Evolutionary conservation across 1,139 yeast genomes (phyloP).

Genomic region (Hemisphaericaspora xylanilytica): DNA sequence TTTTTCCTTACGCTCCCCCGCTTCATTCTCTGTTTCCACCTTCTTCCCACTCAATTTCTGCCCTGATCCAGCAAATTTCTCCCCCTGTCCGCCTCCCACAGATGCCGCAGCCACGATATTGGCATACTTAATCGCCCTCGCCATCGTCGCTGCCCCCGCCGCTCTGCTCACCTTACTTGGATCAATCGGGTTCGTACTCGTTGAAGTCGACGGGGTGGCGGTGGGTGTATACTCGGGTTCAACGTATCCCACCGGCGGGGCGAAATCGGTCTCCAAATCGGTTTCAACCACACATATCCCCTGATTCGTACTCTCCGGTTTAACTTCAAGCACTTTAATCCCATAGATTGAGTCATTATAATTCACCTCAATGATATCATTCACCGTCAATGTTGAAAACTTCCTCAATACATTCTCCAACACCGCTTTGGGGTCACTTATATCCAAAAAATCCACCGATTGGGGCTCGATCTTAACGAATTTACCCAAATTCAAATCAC

Average conservation of each 20-base stretch:
- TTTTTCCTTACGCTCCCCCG: too few species aligned
- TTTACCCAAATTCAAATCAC: slow-evolving; percentile 80
- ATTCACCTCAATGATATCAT: slow-evolving; percentile 80
- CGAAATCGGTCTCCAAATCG: slow-evolving; percentile 95
- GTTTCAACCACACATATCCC: slow-evolving; percentile 96
- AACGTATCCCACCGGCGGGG: slow-evolving; percentile 97
- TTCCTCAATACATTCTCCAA: slow-evolving; percentile 86
- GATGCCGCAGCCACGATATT: slow-evolving; percentile 48
- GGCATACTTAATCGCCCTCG: slow-evolving; percentile 68
- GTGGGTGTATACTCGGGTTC: slow-evolving; percentile 68
- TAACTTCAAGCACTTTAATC: slow-evolving; percentile 82
- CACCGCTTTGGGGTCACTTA: slow-evolving; percentile 95
- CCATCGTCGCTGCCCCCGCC: slow-evolving; percentile 74
- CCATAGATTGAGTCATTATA: slow-evolving; percentile 80
- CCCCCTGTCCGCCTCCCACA: slow-evolving; percentile 13
- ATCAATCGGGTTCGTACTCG: slow-evolving; percentile 33
- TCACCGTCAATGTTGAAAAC: slow-evolving; percentile 82
- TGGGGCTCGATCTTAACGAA: slow-evolving; percentile 96
- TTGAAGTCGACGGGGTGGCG: too few species aligned
- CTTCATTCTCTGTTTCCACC: slow-evolving; percentile 20
- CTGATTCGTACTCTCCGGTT: slow-evolving; percentile 63
- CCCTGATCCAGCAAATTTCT: slow-evolving; percentile 60
- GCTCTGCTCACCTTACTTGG: slow-evolving; percentile 39
- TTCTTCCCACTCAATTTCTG: slow-evolving; percentile 70
- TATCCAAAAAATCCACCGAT: slow-evolving; percentile 86